phyloP scores from a whole-genome alignment of 768 basidiomycete species.

The Leccinum subgranulosum region DNA sequence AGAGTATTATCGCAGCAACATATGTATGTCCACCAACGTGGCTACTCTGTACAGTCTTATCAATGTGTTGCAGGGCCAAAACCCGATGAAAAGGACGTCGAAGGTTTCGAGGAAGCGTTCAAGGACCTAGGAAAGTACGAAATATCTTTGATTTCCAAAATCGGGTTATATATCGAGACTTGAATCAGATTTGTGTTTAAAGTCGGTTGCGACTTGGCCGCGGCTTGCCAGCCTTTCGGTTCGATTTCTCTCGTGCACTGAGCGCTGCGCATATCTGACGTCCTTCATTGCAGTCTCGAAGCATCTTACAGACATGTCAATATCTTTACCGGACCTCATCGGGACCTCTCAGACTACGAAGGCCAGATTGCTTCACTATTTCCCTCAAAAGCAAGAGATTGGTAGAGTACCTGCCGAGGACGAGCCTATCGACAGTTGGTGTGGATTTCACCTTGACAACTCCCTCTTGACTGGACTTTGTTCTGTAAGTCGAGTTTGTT shows the following conservation, averaged over 20 bases:
- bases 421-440: conserved; percentile 82
- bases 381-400: conserved; percentile 57
- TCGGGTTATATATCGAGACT: conserved; percentile 2
- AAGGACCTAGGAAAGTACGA: conserved; percentile 73
- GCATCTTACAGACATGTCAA: conserved; percentile 56
- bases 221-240: conserved; percentile 92
- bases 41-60: not conserved
- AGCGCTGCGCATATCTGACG: conserved; percentile 1
- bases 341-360: conserved; percentile 79
- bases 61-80: conserved; percentile 55
- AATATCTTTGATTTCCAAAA: not conserved
- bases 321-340: conserved; percentile 73
- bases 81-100: conserved; percentile 52
- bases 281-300: conserved; percentile 47
- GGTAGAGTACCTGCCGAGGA: conserved; percentile 40
- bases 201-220: conserved; percentile 78
- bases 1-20: conserved; percentile 86
- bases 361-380: conserved; percentile 95
- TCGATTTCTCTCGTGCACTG: conserved; percentile 8
- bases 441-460: conserved; percentile 95
- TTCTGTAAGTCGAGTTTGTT: conserved; percentile 48
- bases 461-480: conserved; percentile 90
- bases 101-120: conserved; percentile 85
- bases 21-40: conserved; percentile 53
- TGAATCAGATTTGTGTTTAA: conserved; percentile 67